Conservation (phyloP, 148 eudicot species). For the Rhododendron williamsianum region DNA sequence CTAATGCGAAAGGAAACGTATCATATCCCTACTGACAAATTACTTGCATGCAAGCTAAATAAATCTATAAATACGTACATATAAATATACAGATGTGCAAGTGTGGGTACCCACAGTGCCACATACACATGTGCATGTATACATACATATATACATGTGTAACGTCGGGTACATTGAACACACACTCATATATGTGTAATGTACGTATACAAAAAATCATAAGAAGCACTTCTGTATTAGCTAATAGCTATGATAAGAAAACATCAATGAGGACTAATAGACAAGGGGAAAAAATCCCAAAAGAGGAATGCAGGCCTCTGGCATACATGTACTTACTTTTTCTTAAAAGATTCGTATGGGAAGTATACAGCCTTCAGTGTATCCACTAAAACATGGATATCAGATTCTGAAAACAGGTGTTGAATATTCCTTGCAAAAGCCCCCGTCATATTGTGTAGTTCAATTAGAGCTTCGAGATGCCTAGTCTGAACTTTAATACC, state of each 20-base stretch:
- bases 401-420: slow-evolving; percentile 80
- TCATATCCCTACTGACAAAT: not conserved
- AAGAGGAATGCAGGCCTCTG: not conserved
- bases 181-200: too few species aligned
- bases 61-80: not conserved
- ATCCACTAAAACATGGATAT: slow-evolving; percentile 56
- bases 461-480: slow-evolving; percentile 85
- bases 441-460: slow-evolving; percentile 77
- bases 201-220: not conserved
- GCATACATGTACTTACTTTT: slow-evolving; percentile 38
- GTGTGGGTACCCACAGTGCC: too few species aligned
- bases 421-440: slow-evolving; percentile 87
- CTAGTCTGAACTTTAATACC: slow-evolving; percentile 69
- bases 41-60: not conserved
- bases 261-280: not conserved
- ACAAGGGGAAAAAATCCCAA: not conserved
- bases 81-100: too few species aligned
- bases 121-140: not conserved
- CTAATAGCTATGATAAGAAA: not conserved
- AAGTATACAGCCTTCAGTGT: slow-evolving; percentile 71
- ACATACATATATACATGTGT: not conserved
- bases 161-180: too few species aligned
- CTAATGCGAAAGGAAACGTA: not conserved
- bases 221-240: not conserved
- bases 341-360: slow-evolving; percentile 84